A percentile compares a stretch with the other conserved stretches of the same genome.
Evolutionary conservation across 331 rosid species (phyloP).

Genomic region (Malus hybrid): DNA sequence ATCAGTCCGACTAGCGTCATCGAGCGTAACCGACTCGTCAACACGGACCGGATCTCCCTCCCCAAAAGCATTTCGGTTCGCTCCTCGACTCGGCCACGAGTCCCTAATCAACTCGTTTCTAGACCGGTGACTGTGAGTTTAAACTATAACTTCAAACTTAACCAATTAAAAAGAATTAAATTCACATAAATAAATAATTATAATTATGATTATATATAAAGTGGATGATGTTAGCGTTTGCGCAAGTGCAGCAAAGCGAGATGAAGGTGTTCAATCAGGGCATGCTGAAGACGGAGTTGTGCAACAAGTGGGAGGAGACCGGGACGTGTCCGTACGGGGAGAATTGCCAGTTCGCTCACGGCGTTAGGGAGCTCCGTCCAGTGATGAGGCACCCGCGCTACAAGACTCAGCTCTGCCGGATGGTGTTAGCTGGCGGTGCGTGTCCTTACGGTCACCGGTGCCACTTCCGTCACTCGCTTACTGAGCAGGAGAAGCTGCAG

Average conservation of each 20-base stretch:
- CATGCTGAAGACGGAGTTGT: conserved; percentile 38
- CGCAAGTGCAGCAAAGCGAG: conserved; percentile 25
- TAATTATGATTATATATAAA: not conserved
- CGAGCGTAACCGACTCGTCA: conserved; percentile 19
- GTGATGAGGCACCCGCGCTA: conserved; percentile 45
- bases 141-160: not conserved
- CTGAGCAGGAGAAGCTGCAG: conserved; percentile 15
- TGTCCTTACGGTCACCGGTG: conserved; percentile 46
- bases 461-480: conserved; percentile 47
- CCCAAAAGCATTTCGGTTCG: conserved; percentile 40
- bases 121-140: conserved; percentile 8
- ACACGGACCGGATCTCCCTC: conserved; percentile 11
- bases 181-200: not conserved
- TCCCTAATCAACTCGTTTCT: not conserved
- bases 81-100: conserved; percentile 7
- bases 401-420: conserved; percentile 43
- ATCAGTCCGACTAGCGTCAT: conserved; percentile 47
- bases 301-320: conserved; percentile 42
- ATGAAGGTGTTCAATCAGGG: conserved; percentile 37
- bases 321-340: conserved; percentile 39
- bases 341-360: conserved; percentile 41
- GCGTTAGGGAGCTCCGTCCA: conserved; percentile 35
- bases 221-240: not conserved
- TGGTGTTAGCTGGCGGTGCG: conserved; percentile 21
- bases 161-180: not conserved